Conservation (phyloP, 768 basidiomycete genomes). For the Termitomyces sp. region DNA sequence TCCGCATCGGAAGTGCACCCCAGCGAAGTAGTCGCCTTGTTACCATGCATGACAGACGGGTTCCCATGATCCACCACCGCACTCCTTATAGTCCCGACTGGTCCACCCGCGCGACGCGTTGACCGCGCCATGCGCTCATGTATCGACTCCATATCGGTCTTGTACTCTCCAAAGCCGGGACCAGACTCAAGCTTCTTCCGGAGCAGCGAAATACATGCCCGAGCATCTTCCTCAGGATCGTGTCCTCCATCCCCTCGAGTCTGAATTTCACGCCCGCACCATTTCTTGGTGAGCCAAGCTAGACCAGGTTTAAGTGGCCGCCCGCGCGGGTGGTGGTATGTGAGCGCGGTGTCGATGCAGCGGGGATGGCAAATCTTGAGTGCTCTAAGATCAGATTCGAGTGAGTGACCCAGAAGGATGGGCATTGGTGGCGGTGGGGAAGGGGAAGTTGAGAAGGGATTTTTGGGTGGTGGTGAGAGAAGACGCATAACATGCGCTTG, state of each 20-base stretch:
- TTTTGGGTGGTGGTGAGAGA: constrained; percentile 43
- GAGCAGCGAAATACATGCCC: constrained; percentile 81
- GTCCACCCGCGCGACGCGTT: constrained; percentile 27
- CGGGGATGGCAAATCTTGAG: constrained; percentile 81
- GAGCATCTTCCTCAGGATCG: constrained; percentile 92
- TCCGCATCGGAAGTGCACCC: constrained; percentile 76
- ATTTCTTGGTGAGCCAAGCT: constrained; percentile 95
- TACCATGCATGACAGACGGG: constrained; percentile 77
- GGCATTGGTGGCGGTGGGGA: constrained; percentile 45
- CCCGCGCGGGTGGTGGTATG: constrained; percentile 91
- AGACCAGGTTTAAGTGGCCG: constrained; percentile 91
- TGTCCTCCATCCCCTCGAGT: constrained; percentile 80
- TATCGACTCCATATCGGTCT: constrained; percentile 78
- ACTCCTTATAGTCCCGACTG: constrained; percentile 37
- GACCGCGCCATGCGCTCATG: constrained; percentile 78
- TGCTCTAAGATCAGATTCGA: constrained; percentile 89
- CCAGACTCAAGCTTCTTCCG: constrained; percentile 76
- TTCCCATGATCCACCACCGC: constrained; percentile 87
- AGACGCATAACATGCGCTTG: constrained; percentile 65
- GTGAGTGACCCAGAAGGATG: constrained; percentile 90
- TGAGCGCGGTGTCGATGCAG: constrained; percentile 87
- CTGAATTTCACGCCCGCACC: constrained; percentile 90
- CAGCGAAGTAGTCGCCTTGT: constrained; percentile 72
- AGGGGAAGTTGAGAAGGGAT: constrained; percentile 34
- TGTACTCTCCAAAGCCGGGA: constrained; percentile 80